phyloP scores from a whole-genome alignment of 441 rosid species.

The Jatropha podagrica region DNA sequence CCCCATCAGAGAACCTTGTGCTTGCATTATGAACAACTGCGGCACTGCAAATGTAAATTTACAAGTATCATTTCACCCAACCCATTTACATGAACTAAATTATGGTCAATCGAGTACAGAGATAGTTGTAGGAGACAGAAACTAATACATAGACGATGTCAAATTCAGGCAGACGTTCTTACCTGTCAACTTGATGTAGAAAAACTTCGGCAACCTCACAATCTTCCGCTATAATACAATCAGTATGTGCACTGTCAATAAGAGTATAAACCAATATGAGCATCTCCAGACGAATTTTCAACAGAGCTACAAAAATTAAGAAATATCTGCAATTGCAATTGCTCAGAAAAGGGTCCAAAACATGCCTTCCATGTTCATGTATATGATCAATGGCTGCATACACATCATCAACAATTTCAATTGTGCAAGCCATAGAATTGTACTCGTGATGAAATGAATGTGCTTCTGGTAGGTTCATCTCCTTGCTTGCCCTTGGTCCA shows the following conservation, averaged over 20 bases:
- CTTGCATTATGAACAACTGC: constrained; percentile 99
- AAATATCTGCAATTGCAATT: constrained; percentile 14
- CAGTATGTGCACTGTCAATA: constrained; percentile 85
- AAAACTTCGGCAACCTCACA: constrained; percentile 64
- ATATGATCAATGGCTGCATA: constrained; percentile 81
- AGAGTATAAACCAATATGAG: constrained; percentile 17
- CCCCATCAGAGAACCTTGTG: constrained; percentile 94
- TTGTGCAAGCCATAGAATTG: constrained; percentile 81
- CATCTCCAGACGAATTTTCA: not conserved
- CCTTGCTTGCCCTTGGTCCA: constrained; percentile 73
- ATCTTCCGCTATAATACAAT: constrained; percentile 86
- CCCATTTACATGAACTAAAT: not conserved
- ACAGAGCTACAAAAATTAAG: not conserved
- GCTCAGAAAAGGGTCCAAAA: not conserved
- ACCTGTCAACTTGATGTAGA: constrained; percentile 89
- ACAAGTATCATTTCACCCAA: constrained; percentile 1
- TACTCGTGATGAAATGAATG: constrained; percentile 81
- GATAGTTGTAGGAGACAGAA: not conserved
- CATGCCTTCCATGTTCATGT: constrained; percentile 88
- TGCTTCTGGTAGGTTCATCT: constrained; percentile 65
- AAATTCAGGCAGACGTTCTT: constrained; percentile 8
- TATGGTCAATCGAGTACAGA: not conserved
- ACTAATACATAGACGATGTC: not conserved
- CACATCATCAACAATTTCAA: constrained; percentile 90
- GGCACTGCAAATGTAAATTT: constrained; percentile 55